These are phyloP conservation scores for Huntiella moniliformis DNA, from an alignment of 2,329 filamentous ascomycete genomes.

Conservation along the genomic window DNA sequence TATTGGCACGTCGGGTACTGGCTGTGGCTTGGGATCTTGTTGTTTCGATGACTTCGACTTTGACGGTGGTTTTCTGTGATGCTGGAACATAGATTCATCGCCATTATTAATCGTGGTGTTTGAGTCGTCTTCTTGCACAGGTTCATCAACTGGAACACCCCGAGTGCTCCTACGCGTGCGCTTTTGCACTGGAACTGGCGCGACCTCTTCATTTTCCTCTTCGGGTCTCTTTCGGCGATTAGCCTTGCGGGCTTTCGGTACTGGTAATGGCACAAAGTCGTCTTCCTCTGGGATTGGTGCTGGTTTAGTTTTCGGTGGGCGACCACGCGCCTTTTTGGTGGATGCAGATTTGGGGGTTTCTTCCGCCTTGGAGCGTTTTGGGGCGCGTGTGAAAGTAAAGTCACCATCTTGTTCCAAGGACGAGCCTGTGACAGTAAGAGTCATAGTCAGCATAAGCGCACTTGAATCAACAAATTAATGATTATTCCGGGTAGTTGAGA, in stretches of 20 bases:
- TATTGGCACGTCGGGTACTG: conserved; percentile 13
- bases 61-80: conserved; percentile 3
- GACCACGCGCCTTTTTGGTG: conserved; percentile 22
- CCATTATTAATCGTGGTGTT: neutral
- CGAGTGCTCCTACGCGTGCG: conserved; percentile 25
- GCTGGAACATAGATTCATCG: conserved; percentile 9
- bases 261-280: conserved; percentile 12
- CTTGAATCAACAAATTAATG: neutral
- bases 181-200: conserved; percentile 22
- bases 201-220: conserved; percentile 21
- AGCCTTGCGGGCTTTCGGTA: conserved; percentile 16
- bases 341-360: conserved; percentile 21
- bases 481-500: conserved; percentile 5
- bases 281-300: conserved; percentile 8
- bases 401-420: conserved; percentile 58
- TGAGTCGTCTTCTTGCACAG: neutral
- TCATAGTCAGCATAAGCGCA: neutral
- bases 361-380: conserved; percentile 43
- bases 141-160: neutral
- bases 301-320: conserved; percentile 18
- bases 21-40: conserved; percentile 9
- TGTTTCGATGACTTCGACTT: neutral
- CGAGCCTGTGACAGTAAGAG: conserved; percentile 17
- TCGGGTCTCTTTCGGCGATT: conserved; percentile 24
- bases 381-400: conserved; percentile 53